Evolutionary conservation across 495 filamentous ascomycete species (phyloP), one percentile per base, ranked within the genome.

Genomic region (Trichoderma virens): DNA sequence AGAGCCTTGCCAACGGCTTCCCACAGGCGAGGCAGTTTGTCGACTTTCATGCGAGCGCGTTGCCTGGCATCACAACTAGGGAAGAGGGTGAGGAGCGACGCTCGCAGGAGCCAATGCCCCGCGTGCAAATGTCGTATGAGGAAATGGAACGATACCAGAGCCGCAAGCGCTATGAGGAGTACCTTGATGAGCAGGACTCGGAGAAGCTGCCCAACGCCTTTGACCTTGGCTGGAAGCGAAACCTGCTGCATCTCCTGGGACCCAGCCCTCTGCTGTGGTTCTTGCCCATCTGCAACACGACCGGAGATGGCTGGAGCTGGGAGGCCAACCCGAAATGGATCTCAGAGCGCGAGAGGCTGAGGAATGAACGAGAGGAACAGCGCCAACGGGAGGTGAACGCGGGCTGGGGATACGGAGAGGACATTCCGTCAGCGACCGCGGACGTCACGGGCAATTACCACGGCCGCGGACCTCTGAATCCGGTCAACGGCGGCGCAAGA

Each of bases 301-400:
- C 83, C 0, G 93, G 93, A 11, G 91, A 98, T 71, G 94, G 94
- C n/a, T 98, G 92, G 92, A 83, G 75, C 68, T 98, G 94, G 94
- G 92, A 96, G 70, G 83, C 92, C 1, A 96, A 85, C 65, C 74
- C 78, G 1, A 83, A 82, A 65, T 94, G 91, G 83, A 66, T 89
- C 18, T 86, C 84, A 28, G 87, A 86, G 3, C 80, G 85, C 45
- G 87, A 91, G 25, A 74, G 76, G 2, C 70, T 91, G 51, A 79
- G 84, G 2, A 61, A 74, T 4, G 82, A 86, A 66, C 77, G 90
- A 18, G 83, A 86, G 60, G 77, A 81, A 62, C 86, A 90, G 65
- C 71, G 78, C 27, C 79, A 84, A 63, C 77, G 84, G 51, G 84
- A 89, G 68, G 66, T 74, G 20, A 72, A 70, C n/a, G 81, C 82